Conservation (phyloP, 106 monocot species). For the Dendrobium nobile region DNA sequence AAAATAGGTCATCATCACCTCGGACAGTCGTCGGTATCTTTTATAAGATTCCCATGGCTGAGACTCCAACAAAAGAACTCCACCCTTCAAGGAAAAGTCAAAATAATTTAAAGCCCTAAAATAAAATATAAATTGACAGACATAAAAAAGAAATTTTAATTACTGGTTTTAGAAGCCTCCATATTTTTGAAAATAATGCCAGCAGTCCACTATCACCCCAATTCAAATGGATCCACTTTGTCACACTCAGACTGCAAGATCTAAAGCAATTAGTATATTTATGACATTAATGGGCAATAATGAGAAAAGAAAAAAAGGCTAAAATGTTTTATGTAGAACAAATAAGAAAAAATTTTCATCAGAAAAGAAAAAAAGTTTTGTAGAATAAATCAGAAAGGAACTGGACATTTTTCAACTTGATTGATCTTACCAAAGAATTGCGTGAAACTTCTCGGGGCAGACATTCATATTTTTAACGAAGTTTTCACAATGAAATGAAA, state of each 20-base stretch:
- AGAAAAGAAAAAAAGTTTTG: background rate
- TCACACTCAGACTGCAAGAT: conserved; percentile 78
- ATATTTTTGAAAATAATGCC: conserved; percentile 81
- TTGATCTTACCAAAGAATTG: conserved; percentile 71
- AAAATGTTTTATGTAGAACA: background rate
- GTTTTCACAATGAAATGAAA: conserved; percentile 61
- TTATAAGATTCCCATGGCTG: conserved; percentile 92
- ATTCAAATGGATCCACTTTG: conserved; percentile 98
- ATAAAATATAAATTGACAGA: background rate
- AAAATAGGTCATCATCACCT: conserved; percentile 27
- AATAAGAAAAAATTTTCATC: background rate
- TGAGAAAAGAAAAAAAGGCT: background rate
- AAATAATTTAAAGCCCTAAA: background rate
- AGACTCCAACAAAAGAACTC: conserved; percentile 80
- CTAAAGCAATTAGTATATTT: background rate
- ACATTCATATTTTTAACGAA: conserved; percentile 47
- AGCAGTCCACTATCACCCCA: conserved; percentile 93
- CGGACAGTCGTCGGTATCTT: conserved; percentile 63
- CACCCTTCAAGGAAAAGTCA: conserved; percentile 48
- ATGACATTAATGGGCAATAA: background rate
- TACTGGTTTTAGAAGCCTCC: conserved; percentile 91
- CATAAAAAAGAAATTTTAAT: conserved; percentile 3
- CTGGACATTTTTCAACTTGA: background rate
- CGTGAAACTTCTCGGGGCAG: conserved; percentile 66
- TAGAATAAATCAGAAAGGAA: background rate